phyloP scores from a whole-genome alignment of 768 basidiomycete species.

The Favolaschia claudopus region DNA sequence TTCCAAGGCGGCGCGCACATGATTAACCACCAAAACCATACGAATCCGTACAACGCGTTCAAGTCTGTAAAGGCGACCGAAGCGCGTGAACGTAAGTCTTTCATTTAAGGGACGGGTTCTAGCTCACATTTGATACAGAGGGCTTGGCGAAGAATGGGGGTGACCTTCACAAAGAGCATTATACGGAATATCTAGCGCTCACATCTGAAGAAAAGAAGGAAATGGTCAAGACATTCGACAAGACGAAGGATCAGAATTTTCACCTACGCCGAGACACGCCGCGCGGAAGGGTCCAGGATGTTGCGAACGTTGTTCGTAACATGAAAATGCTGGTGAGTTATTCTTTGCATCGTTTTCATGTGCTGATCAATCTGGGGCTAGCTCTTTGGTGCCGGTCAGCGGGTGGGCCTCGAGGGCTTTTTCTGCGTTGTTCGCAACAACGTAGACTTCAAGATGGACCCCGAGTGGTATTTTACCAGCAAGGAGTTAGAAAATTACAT shows the following conservation, averaged over 20 bases:
- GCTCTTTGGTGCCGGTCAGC: constrained; percentile 20
- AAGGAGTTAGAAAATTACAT: constrained; percentile 22
- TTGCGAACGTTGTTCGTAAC: not conserved
- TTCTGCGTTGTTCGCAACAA: constrained; percentile 31
- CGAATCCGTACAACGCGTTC: not conserved
- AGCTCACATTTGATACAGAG: not conserved
- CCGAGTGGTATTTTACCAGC: constrained; percentile 28
- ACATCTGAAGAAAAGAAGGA: constrained; percentile 1
- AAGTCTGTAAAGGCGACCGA: not conserved
- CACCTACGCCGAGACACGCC: not conserved
- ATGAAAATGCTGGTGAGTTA: constrained; percentile 2
- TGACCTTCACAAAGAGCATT: not conserved
- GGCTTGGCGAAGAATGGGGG: not conserved
- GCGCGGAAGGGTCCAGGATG: constrained; percentile 11
- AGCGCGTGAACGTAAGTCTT: not conserved
- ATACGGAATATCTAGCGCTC: constrained; percentile 17
- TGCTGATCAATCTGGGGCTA: not conserved
- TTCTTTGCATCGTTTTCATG: not conserved
- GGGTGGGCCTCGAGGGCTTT: constrained; percentile 29
- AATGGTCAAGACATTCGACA: not conserved
- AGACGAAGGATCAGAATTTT: not conserved
- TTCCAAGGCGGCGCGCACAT: constrained; percentile 3
- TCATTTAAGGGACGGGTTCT: not conserved
- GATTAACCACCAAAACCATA: not conserved
- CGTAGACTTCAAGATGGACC: constrained; percentile 20